Percentiles rank a stretch among this genome's conserved stretches.
phyloP scores from a whole-genome alignment of 1,139 yeast species.

The Debaryomyces robertsiae region DNA sequence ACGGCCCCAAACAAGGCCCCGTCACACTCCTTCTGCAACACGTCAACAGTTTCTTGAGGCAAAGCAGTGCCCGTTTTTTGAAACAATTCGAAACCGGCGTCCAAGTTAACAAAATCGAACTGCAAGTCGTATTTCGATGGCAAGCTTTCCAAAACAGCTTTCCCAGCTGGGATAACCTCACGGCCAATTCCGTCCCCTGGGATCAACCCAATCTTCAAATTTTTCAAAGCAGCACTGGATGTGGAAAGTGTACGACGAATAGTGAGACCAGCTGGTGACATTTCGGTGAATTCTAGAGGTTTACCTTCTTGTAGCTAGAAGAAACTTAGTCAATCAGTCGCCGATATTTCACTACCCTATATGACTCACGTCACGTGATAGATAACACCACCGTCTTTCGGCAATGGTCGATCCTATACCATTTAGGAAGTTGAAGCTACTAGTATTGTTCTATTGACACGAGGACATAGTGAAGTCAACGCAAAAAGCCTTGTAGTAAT shows the following conservation, averaged over 20 bases:
- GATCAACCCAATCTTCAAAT: conserved; percentile 60
- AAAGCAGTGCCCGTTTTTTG: conserved; percentile 91
- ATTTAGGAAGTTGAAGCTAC: too few relatives aligned
- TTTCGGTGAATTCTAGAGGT: conserved; percentile 10
- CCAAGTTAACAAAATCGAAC: conserved; percentile 82
- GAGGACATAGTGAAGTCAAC: too few relatives aligned
- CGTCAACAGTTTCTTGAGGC: conserved; percentile 86
- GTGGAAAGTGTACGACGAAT: conserved; percentile 42
- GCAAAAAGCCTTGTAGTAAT: too few relatives aligned
- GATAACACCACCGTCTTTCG: conserved; percentile 1
- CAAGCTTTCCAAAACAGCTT: conserved; percentile 77
- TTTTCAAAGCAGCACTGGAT: conserved; percentile 33
- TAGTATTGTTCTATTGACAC: too few relatives aligned
- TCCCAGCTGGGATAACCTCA: conserved; percentile 96
- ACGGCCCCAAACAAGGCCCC: conserved; percentile 99
- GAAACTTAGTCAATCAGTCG: not conserved
- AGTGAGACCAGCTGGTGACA: conserved; percentile 28
- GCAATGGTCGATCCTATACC: not conserved
- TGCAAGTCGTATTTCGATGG: conserved; percentile 73
- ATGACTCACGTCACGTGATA: conserved; percentile 12
- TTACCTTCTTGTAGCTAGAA: conserved; percentile 1
- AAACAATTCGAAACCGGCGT: conserved; percentile 94
- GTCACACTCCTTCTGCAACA: conserved; percentile 81
- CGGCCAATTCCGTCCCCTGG: conserved; percentile 99
- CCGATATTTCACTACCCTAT: conserved; percentile 9